Evolutionary conservation across 495 filamentous ascomycete species (phyloP).

Genomic region (Margaritispora aquatica): DNA sequence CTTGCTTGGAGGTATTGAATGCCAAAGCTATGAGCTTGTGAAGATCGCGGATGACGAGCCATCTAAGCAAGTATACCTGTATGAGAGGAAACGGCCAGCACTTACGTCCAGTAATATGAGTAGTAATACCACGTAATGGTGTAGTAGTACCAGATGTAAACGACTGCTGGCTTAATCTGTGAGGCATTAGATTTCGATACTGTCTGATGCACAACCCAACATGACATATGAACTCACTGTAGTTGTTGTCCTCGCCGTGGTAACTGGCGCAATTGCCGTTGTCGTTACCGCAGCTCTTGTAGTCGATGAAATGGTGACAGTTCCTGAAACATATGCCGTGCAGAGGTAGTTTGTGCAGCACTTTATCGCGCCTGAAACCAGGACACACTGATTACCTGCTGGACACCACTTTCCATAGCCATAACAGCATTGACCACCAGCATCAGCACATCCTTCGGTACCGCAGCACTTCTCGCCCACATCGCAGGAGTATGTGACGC

Average conservation of each 20-base stretch:
- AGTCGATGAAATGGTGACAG: background rate
- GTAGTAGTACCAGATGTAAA: background rate
- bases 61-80: too few species aligned
- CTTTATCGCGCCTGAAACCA: background rate
- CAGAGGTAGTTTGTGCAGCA: conserved; percentile 7
- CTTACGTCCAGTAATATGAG: conserved; percentile 1
- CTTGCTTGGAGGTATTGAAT: too few species aligned
- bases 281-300: background rate
- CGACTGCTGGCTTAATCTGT: background rate
- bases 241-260: too few species aligned
- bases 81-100: too few species aligned
- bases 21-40: too few species aligned
- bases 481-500: background rate
- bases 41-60: too few species aligned
- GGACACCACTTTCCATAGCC: background rate
- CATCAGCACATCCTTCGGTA: background rate
- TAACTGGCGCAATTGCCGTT: too few species aligned
- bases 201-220: too few species aligned
- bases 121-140: conserved; percentile 5
- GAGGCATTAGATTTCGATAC: too few species aligned
- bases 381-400: conserved; percentile 1
- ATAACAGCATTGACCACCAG: conserved; percentile 3
- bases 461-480: background rate
- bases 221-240: too few species aligned
- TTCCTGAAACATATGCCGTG: conserved; percentile 2